Evolutionary conservation across 805 yeast species (phyloP).

Genomic region (Peterozyma toletana): DNA sequence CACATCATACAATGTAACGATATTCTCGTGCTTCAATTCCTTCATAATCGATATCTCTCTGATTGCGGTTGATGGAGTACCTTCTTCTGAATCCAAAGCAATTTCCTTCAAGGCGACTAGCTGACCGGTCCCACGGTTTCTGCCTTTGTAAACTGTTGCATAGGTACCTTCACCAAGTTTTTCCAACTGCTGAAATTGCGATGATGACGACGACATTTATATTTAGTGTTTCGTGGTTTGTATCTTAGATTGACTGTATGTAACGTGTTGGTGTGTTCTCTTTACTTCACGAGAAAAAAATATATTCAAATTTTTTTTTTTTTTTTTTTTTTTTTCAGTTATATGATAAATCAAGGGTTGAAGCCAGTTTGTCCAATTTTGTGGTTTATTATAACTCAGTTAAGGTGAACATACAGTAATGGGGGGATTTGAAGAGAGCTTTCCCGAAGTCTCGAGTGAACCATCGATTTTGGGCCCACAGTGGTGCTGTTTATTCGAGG

Average conservation of each 20-base stretch:
- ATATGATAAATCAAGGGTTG: no score
- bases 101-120: constrained; percentile 94
- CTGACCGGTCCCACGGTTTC: constrained; percentile 79
- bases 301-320: no score
- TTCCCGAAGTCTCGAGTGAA: constrained; percentile 29
- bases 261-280: no score
- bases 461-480: constrained; percentile 44
- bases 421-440: background rate
- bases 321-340: no score
- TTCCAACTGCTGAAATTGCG: constrained; percentile 37
- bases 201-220: no score
- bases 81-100: constrained; percentile 92
- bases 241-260: no score
- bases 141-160: constrained; percentile 97
- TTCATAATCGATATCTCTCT: constrained; percentile 94
- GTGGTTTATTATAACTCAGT: no score
- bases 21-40: constrained; percentile 88
- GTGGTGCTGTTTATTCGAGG: constrained; percentile 57
- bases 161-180: constrained; percentile 93
- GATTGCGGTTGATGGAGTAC: constrained; percentile 97
- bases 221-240: no score
- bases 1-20: constrained; percentile 88
- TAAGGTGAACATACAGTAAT: no score
- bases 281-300: no score
- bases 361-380: no score